Percentiles rank a stretch among this genome's conserved stretches.
Conservation (phyloP, 2,329 filamentous ascomycete genomes). For the Podosphaera aphanis region DNA sequence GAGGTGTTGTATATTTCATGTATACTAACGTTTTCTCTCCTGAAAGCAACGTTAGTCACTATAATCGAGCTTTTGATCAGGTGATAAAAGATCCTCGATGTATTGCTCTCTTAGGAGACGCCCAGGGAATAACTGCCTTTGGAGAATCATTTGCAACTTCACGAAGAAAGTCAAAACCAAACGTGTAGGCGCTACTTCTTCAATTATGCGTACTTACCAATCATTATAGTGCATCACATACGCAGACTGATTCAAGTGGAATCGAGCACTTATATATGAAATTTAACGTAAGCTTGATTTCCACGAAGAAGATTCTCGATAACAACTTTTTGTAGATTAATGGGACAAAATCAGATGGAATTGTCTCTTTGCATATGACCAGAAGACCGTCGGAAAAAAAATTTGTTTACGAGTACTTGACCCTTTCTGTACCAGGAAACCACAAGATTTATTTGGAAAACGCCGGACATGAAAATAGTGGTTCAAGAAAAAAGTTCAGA, state of each 20-base stretch:
- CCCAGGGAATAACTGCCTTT: conserved; percentile 53
- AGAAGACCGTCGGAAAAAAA: conserved; percentile 41
- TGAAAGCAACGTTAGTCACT: conserved; percentile 66
- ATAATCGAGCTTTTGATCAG: conserved; percentile 64
- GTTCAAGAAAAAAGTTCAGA: conserved; percentile 14
- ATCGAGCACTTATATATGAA: conserved; percentile 65
- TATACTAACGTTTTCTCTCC: conserved; percentile 66
- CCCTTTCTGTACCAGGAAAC: conserved; percentile 54
- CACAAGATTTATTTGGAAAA: conserved; percentile 42
- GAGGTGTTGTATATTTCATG: conserved; percentile 53
- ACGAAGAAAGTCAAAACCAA: conserved; percentile 46
- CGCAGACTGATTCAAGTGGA: conserved; percentile 48
- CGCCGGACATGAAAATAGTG: conserved; percentile 14
- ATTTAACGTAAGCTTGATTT: conserved; percentile 42
- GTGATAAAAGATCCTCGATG: conserved; percentile 53
- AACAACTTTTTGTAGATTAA: conserved; percentile 33
- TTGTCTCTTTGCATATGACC: conserved; percentile 57
- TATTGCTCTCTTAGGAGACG: conserved; percentile 48
- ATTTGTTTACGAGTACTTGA: conserved; percentile 62
- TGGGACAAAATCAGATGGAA: conserved; percentile 49
- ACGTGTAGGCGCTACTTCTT: conserved; percentile 23
- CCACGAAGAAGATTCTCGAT: background rate
- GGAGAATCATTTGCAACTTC: conserved; percentile 64
- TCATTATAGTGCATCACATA: conserved; percentile 22
- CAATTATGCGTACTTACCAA: conserved; percentile 12